Percentiles rank a stretch among this genome's conserved stretches.
Evolutionary conservation across 2,329 filamentous ascomycete genomes (phyloP).

Genomic region (Calycina herbarum): DNA sequence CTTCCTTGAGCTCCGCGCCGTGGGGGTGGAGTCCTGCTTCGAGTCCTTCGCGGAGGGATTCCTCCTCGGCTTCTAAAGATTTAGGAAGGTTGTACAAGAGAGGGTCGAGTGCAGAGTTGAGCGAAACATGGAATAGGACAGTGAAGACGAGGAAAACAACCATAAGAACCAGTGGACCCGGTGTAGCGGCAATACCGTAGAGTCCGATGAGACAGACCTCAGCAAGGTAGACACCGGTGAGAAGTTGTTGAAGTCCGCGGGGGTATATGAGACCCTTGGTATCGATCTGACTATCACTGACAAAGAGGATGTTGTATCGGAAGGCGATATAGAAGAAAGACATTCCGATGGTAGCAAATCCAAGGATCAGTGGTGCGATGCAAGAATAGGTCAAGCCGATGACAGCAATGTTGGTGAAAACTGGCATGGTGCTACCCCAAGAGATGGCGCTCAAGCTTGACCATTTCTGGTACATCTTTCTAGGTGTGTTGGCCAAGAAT

Average conservation of each 20-base stretch:
- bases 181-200: constrained; percentile 67
- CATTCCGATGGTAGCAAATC: constrained; percentile 78
- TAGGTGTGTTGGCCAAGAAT: constrained; percentile 73
- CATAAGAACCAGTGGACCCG: constrained; percentile 74
- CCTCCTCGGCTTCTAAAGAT: constrained; percentile 62
- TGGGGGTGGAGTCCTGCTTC: constrained; percentile 21
- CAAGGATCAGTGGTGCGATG: constrained; percentile 81
- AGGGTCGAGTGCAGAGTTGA: constrained; percentile 73
- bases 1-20: constrained; percentile 25
- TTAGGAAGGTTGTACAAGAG: constrained; percentile 78
- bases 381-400: constrained; percentile 82
- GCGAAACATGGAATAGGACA: constrained; percentile 70
- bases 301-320: constrained; percentile 87
- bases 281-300: constrained; percentile 78
- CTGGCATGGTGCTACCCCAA: constrained; percentile 81
- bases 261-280: constrained; percentile 87
- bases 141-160: constrained; percentile 75
- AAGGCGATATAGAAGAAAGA: constrained; percentile 83
- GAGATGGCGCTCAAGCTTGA: constrained; percentile 53
- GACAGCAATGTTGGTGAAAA: constrained; percentile 78
- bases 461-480: constrained; percentile 79
- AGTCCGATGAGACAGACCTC: constrained; percentile 83
- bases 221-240: constrained; percentile 80
- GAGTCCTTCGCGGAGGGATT: constrained; percentile 37
- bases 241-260: constrained; percentile 81